A percentile compares a stretch with the other conserved stretches of the same genome.
Evolutionary conservation across 73 alveolate genomes (phyloP).

Genomic region (Blepharisma japonicum): DNA sequence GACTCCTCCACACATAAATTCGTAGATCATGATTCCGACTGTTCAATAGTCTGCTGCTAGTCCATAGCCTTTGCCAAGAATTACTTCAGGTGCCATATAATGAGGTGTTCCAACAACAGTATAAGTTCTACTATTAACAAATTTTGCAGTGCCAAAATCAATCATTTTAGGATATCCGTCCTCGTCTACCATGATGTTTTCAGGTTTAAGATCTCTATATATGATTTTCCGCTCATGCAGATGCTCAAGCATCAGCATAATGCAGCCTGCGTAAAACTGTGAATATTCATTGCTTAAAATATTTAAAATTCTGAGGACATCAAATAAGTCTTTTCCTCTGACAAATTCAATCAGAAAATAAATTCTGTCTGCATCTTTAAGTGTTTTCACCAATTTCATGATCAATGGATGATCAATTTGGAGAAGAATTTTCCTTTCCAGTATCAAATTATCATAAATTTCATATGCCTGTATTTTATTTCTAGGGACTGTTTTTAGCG

Average conservation of each 20-base stretch:
- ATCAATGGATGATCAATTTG: constrained; percentile 52
- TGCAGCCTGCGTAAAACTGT: constrained; percentile 49
- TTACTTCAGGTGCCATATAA: constrained; percentile 49
- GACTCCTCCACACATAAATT: constrained; percentile 40
- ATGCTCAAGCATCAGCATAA: constrained; percentile 50
- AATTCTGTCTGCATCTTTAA: constrained; percentile 42
- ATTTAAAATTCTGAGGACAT: constrained; percentile 57
- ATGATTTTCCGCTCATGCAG: constrained; percentile 52
- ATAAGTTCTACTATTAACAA: constrained; percentile 56
- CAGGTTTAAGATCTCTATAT: constrained; percentile 67
- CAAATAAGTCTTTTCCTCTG: constrained; percentile 59
- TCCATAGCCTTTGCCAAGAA: constrained; percentile 38
- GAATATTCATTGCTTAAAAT: constrained; percentile 44
- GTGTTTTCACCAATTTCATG: constrained; percentile 52
- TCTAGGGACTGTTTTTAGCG: constrained; percentile 55
- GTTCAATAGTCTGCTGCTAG: constrained; percentile 34
- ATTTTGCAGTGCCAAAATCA: constrained; percentile 71
- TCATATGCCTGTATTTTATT: constrained; percentile 43
- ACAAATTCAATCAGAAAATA: constrained; percentile 54
- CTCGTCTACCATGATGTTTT: constrained; percentile 59
- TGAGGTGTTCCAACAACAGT: constrained; percentile 56
- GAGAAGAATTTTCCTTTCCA: constrained; percentile 43
- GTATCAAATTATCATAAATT: constrained; percentile 50
- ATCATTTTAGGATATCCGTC: constrained; percentile 59
- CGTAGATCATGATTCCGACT: constrained; percentile 31